Conservation (phyloP, 2,329 filamentous ascomycete species). For the Xylariaceae sp. region DNA sequence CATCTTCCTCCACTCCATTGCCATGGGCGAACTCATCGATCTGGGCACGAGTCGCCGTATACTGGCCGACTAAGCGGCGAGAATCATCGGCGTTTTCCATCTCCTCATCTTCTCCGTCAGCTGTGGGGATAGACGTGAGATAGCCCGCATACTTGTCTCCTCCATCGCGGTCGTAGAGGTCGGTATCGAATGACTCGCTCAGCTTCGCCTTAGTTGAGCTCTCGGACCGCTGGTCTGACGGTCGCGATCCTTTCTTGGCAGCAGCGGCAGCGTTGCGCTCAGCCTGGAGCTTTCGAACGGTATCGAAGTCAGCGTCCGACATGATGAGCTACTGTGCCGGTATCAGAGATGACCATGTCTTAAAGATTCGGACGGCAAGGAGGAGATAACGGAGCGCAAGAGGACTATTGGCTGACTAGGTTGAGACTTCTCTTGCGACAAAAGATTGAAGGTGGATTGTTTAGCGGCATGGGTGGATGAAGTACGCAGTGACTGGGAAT, state of each 20-base stretch:
- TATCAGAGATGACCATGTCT: slow-evolving; percentile 39
- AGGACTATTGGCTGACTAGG: slow-evolving; percentile 19
- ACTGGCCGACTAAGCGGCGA: slow-evolving; percentile 86
- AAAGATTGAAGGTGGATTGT: slow-evolving; percentile 20
- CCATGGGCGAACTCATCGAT: slow-evolving; percentile 93
- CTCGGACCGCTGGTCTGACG: slow-evolving; percentile 82
- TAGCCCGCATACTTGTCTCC: slow-evolving; percentile 87
- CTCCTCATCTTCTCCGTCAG: slow-evolving; percentile 78
- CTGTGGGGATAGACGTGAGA: slow-evolving; percentile 83
- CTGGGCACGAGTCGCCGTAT: slow-evolving; percentile 89
- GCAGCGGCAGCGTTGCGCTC: slow-evolving; percentile 86
- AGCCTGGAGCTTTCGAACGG: slow-evolving; percentile 85
- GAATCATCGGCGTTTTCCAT: slow-evolving; percentile 77
- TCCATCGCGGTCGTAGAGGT: slow-evolving; percentile 81
- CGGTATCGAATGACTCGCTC: slow-evolving; percentile 85
- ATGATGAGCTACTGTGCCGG: slow-evolving; percentile 51
- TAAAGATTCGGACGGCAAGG: slow-evolving; percentile 22
- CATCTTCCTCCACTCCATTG: slow-evolving; percentile 86
- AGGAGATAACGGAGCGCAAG: slow-evolving; percentile 11
- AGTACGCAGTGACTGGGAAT: slow-evolving; percentile 17
- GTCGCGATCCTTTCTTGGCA: slow-evolving; percentile 80
- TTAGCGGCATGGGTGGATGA: slow-evolving; percentile 19
- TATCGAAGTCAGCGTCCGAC: slow-evolving; percentile 84
- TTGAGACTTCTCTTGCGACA: slow-evolving; percentile 30
- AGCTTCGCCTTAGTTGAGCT: slow-evolving; percentile 88